Evolutionary conservation across 768 basidiomycete species (phyloP).

Genomic region (Phylloporus scabripes): DNA sequence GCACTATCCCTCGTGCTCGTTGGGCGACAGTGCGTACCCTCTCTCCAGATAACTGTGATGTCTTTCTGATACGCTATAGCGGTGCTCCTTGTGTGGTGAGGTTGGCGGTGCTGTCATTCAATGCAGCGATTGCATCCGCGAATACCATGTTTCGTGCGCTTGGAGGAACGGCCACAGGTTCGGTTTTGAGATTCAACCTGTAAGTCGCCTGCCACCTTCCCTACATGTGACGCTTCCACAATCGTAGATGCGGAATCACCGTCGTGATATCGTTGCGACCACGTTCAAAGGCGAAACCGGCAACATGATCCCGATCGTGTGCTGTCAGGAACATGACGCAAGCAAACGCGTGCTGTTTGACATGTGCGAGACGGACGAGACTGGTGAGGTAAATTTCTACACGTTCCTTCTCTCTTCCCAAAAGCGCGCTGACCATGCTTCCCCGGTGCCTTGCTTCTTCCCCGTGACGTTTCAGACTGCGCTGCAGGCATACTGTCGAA

Average conservation of each 20-base stretch:
- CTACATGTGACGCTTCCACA: neutral
- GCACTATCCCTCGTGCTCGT: conserved; percentile 59
- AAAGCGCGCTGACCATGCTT: conserved; percentile 8
- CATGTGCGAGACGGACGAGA: conserved; percentile 80
- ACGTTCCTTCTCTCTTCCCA: neutral
- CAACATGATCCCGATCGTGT: conserved; percentile 69
- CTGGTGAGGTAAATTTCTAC: conserved; percentile 56
- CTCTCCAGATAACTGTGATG: neutral
- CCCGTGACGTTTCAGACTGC: conserved; percentile 54
- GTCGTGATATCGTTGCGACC: conserved; percentile 60
- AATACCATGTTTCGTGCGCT: conserved; percentile 88
- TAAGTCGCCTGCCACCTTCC: conserved; percentile 31
- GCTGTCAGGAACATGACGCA: conserved; percentile 72
- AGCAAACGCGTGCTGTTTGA: conserved; percentile 68
- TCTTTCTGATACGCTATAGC: conserved; percentile 37
- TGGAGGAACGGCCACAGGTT: conserved; percentile 82
- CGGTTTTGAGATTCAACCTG: conserved; percentile 88
- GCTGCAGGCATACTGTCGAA: conserved; percentile 78
- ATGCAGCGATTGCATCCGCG: conserved; percentile 75
- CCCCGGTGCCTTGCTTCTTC: neutral
- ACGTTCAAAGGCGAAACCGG: conserved; percentile 78
- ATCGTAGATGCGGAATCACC: conserved; percentile 66
- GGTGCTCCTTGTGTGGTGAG: conserved; percentile 69
- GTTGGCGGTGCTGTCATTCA: conserved; percentile 73
- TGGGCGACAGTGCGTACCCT: conserved; percentile 63